phyloP scores from a whole-genome alignment of 306 rosid species.

The Rosa chinensis region DNA sequence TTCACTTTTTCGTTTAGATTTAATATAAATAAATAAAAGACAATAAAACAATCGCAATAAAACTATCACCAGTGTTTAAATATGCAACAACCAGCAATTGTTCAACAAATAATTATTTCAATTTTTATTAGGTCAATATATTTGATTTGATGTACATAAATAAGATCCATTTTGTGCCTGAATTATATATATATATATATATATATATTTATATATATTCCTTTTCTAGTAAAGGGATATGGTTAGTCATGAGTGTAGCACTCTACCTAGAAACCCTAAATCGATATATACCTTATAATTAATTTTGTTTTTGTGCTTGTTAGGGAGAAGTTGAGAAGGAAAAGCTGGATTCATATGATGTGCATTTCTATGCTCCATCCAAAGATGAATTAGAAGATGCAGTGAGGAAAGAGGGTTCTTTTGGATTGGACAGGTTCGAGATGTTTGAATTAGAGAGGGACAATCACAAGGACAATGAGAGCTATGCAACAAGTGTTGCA shows the following conservation, averaged over 20 bases:
- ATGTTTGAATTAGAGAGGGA: slow-evolving; percentile 50
- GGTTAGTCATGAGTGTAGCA: background rate
- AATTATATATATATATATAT: no score
- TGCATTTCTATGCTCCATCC: slow-evolving; percentile 90
- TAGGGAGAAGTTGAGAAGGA: slow-evolving; percentile 73
- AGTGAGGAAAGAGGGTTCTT: slow-evolving; percentile 69
- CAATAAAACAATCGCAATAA: no score
- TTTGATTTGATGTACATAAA: no score
- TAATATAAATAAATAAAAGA: no score
- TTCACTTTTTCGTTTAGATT: background rate
- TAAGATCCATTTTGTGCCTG: no score
- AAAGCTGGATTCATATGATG: slow-evolving; percentile 75
- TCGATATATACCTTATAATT: no score
- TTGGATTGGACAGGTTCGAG: slow-evolving; percentile 63
- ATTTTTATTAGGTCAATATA: no score
- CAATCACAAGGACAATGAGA: slow-evolving; percentile 28
- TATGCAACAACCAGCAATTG: no score
- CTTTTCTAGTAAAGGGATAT: no score
- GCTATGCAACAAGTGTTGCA: slow-evolving; percentile 61
- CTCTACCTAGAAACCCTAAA: background rate
- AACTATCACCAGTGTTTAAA: no score
- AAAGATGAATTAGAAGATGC: slow-evolving; percentile 70
- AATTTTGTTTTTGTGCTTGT: background rate
- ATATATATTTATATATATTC: no score
- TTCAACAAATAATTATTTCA: no score